Conservation (phyloP, 1,284 basidiomycete species). For the Porogramme epimiltina region DNA sequence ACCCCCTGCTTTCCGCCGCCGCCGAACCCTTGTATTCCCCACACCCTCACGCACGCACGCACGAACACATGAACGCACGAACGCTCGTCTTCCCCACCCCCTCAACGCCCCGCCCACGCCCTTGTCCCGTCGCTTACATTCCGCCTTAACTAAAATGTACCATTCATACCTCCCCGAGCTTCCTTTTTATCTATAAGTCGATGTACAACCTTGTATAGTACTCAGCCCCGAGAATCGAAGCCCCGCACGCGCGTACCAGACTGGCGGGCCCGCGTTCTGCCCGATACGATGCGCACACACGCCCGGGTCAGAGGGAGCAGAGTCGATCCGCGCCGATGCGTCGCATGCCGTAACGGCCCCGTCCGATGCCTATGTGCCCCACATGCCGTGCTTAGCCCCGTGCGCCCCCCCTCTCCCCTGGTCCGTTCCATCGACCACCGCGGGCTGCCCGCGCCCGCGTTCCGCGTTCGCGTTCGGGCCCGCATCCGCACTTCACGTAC, state of each 20-base stretch:
- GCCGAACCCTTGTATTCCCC: background rate
- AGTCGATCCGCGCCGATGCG: too few species aligned
- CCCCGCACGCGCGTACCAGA: conserved; percentile 18
- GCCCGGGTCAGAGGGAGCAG: too few species aligned
- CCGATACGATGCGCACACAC: background rate
- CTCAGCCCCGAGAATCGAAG: conserved; percentile 19
- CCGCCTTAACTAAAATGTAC: conserved; percentile 20
- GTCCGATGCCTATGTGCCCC: too few species aligned
- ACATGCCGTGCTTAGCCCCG: too few species aligned
- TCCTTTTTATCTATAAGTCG: conserved; percentile 24
- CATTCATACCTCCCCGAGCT: conserved; percentile 9
- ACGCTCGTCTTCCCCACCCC: conserved; percentile 1
- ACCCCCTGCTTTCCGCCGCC: background rate
- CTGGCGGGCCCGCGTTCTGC: conserved; percentile 10
- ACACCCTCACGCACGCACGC: background rate
- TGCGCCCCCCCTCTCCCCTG: too few species aligned
- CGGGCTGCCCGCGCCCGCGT: too few species aligned
- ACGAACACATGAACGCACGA: background rate
- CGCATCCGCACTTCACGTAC: too few species aligned
- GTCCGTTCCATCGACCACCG: too few species aligned
- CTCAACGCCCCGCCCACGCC: conserved; percentile 1
- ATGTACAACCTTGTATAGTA: conserved; percentile 30
- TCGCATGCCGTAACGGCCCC: too few species aligned
- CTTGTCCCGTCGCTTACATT: background rate
- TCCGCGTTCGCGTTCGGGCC: too few species aligned